These are phyloP conservation scores for Acmispon strigosus DNA, from an alignment of 306 rosid species.

Conservation along the genomic window DNA sequence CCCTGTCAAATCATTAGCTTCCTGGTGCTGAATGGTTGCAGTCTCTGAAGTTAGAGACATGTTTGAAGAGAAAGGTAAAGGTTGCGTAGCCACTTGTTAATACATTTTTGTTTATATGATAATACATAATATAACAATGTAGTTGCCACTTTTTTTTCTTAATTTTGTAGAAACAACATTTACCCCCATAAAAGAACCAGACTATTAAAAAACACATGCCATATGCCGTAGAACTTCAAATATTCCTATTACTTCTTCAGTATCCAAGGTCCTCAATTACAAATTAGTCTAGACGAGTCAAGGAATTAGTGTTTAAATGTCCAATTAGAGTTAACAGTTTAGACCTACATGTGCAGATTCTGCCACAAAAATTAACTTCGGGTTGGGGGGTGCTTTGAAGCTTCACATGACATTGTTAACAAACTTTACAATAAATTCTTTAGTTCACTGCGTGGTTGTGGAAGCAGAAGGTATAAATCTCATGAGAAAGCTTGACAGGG, in stretches of 20 bases:
- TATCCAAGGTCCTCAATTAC: conserved; percentile 15
- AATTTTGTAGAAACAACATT: background rate
- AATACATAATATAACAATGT: background rate
- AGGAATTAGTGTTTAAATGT: conserved; percentile 20
- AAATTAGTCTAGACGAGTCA: conserved; percentile 27
- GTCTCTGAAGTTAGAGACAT: no score
- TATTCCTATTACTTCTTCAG: background rate
- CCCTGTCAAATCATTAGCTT: no score
- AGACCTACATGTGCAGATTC: conserved; percentile 3
- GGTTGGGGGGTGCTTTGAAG: background rate
- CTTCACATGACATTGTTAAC: conserved; percentile 1
- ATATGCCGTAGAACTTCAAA: background rate
- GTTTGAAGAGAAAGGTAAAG: no score
- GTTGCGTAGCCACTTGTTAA: no score
- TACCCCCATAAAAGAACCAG: no score
- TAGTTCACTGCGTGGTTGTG: conserved; percentile 29
- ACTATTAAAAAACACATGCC: background rate
- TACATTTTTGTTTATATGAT: background rate
- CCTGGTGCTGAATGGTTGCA: no score
- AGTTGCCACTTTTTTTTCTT: background rate
- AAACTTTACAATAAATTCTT: conserved; percentile 8
- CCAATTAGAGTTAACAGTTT: conserved; percentile 22
- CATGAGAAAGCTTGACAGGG: conserved; percentile 91
- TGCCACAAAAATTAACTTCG: background rate
- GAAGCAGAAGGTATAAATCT: conserved; percentile 55